Conservation (phyloP, 2,329 filamentous ascomycete genomes). For the Hymenoscyphus scutula region DNA sequence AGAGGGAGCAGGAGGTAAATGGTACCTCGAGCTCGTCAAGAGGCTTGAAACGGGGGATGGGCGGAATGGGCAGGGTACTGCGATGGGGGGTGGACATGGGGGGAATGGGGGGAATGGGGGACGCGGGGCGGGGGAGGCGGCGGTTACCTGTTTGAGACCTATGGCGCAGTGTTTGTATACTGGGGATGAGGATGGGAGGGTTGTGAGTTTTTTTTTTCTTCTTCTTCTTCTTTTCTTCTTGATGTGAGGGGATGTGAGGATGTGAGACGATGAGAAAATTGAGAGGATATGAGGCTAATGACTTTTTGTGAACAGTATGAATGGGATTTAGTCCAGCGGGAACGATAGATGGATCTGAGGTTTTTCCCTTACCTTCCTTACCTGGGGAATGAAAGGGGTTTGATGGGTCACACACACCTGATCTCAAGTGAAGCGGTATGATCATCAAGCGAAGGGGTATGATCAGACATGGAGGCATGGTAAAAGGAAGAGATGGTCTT, state of each 20-base stretch:
- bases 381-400: no score
- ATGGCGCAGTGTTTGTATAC: constrained; percentile 85
- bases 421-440: no score
- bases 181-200: constrained; percentile 87
- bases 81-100: constrained; percentile 28
- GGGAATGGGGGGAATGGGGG: constrained; percentile 41
- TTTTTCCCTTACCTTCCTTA: no score
- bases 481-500: no score
- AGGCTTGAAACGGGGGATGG: constrained; percentile 77
- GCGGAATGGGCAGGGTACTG: constrained; percentile 41
- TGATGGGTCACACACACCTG: no score
- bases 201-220: constrained; percentile 57
- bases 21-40: constrained; percentile 75
- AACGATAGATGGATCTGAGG: constrained; percentile 34
- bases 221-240: background rate
- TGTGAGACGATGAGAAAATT: constrained; percentile 13
- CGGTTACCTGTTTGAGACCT: constrained; percentile 82
- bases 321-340: constrained; percentile 50
- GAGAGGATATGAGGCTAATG: no score
- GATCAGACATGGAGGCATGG: no score
- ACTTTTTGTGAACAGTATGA: constrained; percentile 26
- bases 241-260: background rate
- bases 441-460: no score
- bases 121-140: constrained; percentile 50
- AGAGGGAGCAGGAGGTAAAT: constrained; percentile 51